These are phyloP conservation scores for Macadamia tetraphylla DNA, from an alignment of 164 flowering plant genomes.

Conservation along the genomic window DNA sequence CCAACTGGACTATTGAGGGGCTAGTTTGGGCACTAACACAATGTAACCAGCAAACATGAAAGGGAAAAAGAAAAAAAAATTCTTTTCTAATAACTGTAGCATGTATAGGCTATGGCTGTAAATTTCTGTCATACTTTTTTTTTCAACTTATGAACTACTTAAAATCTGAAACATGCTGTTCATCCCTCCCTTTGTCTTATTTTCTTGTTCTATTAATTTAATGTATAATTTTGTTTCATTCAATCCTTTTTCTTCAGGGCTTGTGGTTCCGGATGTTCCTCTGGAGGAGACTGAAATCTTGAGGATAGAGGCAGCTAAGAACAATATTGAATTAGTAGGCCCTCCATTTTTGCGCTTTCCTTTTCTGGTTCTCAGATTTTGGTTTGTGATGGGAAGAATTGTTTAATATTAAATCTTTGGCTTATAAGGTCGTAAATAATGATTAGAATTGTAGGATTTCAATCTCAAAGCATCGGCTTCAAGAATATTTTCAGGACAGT, in stretches of 20 bases:
- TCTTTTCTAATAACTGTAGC: too few relatives aligned
- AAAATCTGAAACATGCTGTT: neutral
- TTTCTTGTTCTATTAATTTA: neutral
- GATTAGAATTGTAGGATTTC: too few relatives aligned
- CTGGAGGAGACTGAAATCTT: slow-evolving; percentile 77
- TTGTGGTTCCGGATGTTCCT: slow-evolving; percentile 96
- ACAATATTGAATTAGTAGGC: slow-evolving; percentile 63
- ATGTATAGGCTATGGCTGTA: too few relatives aligned
- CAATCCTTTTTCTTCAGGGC: slow-evolving; percentile 42
- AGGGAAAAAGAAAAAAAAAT: too few relatives aligned
- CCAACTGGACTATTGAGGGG: too few relatives aligned
- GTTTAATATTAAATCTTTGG: neutral
- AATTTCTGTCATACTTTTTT: neutral
- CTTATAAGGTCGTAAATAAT: neutral
- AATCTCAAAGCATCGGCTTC: too few relatives aligned
- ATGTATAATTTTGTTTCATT: neutral
- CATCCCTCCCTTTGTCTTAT: neutral
- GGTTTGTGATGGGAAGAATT: neutral
- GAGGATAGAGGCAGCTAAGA: slow-evolving; percentile 59
- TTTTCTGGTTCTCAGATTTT: neutral
- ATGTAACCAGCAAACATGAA: too few relatives aligned
- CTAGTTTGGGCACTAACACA: too few relatives aligned
- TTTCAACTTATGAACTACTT: neutral
- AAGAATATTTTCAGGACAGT: too few relatives aligned
- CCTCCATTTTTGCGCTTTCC: neutral